Conservation (phyloP, 345 rosid species). For the Mercurialis annua region DNA sequence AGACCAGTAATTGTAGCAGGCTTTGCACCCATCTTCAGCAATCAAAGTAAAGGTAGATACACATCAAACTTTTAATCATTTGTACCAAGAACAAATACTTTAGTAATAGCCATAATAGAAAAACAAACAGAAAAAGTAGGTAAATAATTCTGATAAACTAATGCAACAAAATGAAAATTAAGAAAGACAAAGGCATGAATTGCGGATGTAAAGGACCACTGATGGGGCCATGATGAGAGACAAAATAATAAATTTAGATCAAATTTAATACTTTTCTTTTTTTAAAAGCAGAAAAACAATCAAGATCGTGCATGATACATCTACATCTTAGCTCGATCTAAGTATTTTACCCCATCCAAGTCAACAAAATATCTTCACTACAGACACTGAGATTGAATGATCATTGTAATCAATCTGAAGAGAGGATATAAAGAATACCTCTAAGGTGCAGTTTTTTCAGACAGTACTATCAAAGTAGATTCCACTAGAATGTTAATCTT, state of each 20-base stretch:
- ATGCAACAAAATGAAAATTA: not conserved
- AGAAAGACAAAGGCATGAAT: not conserved
- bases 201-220: not conserved
- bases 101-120: not conserved
- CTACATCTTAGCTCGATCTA: not conserved
- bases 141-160: not conserved
- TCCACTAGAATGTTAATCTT: not conserved
- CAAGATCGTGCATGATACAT: not conserved
- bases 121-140: not conserved
- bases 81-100: not conserved
- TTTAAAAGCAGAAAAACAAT: not conserved
- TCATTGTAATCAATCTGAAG: not conserved
- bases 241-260: not conserved
- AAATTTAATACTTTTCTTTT: not conserved
- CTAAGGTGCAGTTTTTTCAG: not conserved
- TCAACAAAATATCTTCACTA: not conserved
- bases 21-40: slow-evolving; percentile 86
- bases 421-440: not conserved
- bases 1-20: slow-evolving; percentile 83
- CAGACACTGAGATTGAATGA: no score
- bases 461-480: not conserved
- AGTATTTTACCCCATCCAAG: not conserved
- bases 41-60: not conserved
- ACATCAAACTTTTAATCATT: not conserved
- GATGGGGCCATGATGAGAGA: not conserved